Evolutionary conservation across 164 flowering plant genomes (phyloP), one percentile per base, ranked within the genome.

Genomic region (Amborella trichopoda): DNA sequence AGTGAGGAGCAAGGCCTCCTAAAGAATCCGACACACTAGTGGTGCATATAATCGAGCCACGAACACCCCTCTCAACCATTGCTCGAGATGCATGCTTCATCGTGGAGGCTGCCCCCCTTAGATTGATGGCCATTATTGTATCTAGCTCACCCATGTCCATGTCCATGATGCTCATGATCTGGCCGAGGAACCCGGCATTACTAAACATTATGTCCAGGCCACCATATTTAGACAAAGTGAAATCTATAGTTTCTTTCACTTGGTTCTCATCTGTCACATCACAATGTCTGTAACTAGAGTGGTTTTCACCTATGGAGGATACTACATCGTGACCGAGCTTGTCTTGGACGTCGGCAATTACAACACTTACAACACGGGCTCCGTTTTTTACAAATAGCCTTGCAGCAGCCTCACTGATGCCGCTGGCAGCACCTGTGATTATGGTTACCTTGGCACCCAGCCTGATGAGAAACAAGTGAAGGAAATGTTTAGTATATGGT

Each of bases 381-480:
- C 95, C 95, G 10, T 85, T 52, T 10, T 70, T 66, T 0, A 48
- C 66, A 40, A 81, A 85, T 17, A 85, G 28, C 36, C 78, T 55
- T 18, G 59, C 90, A 0, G 90, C 44, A 2, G 67, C 78, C 51
- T 75, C 87, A 0, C 94, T 87, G 12, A 84, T 84, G 39, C 94
- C 90, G 23, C 94, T 81, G 0, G 94, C 84, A 16, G 67, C 90
- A 0, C 94, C 94, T 1, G 94, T 84, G 28, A 84, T 39, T 0
- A 81, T 54, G 2, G 79, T 81, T 25, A 85, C 90, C 66, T 79
- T 85, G 1, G 85, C 85, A 17, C 75, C 71, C 58, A 85, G 44
- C 70, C 89, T 81, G 26, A n/a, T n/a, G n/a, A n/a, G n/a, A n/a
- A n/a, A n/a, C n/a, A n/a, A n/a, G n/a, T 26, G 18, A 50, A 52